Base-by-base conservation (phyloP, 2,329 filamentous ascomycete genomes). In the Phialocephala sp. region DNA sequence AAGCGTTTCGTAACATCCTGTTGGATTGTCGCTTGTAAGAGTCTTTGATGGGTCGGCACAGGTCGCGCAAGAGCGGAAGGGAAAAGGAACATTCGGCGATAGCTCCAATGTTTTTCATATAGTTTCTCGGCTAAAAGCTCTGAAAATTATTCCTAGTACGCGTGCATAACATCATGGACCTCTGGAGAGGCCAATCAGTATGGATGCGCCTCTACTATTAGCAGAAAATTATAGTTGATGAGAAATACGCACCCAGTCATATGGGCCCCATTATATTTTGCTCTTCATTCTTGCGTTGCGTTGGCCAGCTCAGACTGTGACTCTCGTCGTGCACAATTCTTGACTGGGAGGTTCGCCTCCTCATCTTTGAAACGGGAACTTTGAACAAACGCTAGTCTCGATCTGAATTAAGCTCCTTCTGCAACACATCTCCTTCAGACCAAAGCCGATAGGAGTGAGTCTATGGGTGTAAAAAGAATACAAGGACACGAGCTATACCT, bases 1-100 rank as follows among this genome's bases (percentile, higher is more conserved):
- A 78, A 47, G 78, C 79, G 69, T 83, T 85, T 69, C 84, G 83
- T 72, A 85, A 76, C 85, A 87, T 87, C 37, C 59, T 71, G 32
- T 2, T 11, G 27, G 32, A 18, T 54, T 54, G 47, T 2, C 41
- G 52, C 5, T 37, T 32, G 9, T 32, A 57, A 32, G 20, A 60
- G 6, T 52, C 24, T 14, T 35, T 9, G 8, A 15, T 54, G 50
- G 6, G 22, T 27, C 50, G 45, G 45, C 45, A 24, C 45, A 50
- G 45, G 24, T 60, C 27, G 58, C n/a, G 35, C 58, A 60, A 20
- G 27, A 37, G 45, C 37, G 39, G 11, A 36, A 60, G 27, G 15
- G 22, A 41, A 47, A 50, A 24, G 11, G n/a, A 32, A 32, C 27
- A 32, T 32, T 45, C 14, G 41, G 14, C n/a, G 50, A 41, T 32